A percentile compares a stretch with the other conserved stretches of the same genome.
These are phyloP conservation scores for Theileria orientalis DNA, from an alignment of 169 alveolate genomes.

Conservation along the genomic window DNA sequence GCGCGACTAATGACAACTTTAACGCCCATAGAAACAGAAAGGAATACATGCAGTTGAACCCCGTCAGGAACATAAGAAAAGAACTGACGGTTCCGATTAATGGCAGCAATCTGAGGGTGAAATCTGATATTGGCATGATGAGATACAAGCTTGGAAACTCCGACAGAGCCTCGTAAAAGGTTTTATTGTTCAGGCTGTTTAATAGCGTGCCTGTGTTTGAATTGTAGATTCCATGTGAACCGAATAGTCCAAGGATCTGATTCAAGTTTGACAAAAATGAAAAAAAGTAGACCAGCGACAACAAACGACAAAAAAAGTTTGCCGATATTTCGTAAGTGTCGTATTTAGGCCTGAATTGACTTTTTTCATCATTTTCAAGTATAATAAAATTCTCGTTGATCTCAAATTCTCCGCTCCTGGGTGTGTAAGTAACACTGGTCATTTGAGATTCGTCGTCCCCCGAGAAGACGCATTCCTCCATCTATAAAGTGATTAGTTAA, in stretches of 20 bases:
- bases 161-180: background rate
- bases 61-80: conserved; percentile 31
- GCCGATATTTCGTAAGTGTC: conserved; percentile 25
- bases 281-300: conserved; percentile 28
- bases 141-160: conserved; percentile 16
- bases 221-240: conserved; percentile 24
- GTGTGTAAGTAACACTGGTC: conserved; percentile 16
- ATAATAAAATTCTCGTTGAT: background rate
- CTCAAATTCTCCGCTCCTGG: conserved; percentile 20
- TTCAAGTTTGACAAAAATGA: conserved; percentile 47
- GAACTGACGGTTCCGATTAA: conserved; percentile 31
- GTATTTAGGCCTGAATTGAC: background rate
- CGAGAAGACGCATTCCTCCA: conserved; percentile 14
- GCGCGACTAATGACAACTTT: conserved; percentile 28
- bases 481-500: background rate
- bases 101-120: conserved; percentile 25
- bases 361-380: background rate
- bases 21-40: conserved; percentile 33
- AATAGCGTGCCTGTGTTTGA: conserved; percentile 3
- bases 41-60: conserved; percentile 23
- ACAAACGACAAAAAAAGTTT: conserved; percentile 21
- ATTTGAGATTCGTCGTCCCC: conserved; percentile 15
- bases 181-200: background rate
- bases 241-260: conserved; percentile 45
- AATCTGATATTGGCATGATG: conserved; percentile 31